These are phyloP conservation scores for Fusarium sp. DNA, from an alignment of 2,329 filamentous ascomycete genomes.

Conservation along the genomic window DNA sequence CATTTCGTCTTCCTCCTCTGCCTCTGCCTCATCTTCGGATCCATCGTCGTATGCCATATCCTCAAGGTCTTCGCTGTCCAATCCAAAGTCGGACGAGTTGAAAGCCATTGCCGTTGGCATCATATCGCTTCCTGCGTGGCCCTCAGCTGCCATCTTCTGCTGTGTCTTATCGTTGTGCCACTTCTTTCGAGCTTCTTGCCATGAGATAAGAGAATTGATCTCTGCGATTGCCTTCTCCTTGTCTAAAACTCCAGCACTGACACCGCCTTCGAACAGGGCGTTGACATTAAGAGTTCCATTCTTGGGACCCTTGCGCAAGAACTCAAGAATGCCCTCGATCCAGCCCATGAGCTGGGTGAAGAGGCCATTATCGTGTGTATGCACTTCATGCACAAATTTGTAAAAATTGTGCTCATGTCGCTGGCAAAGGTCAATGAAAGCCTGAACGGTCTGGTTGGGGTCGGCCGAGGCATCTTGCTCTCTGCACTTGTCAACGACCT, in stretches of 20 bases:
- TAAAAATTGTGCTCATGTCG: conserved; percentile 97
- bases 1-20: conserved; percentile 80
- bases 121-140: conserved; percentile 59
- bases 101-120: conserved; percentile 71
- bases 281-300: conserved; percentile 95
- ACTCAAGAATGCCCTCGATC: conserved; percentile 95
- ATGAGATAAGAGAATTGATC: conserved; percentile 86
- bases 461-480: conserved; percentile 89
- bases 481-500: conserved; percentile 73
- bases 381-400: conserved; percentile 98
- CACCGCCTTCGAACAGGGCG: conserved; percentile 85
- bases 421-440: conserved; percentile 96
- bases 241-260: conserved; percentile 75
- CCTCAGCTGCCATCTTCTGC: conserved; percentile 97
- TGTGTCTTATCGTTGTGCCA: conserved; percentile 98
- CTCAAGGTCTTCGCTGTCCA: conserved; percentile 86
- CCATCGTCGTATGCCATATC: conserved; percentile 86
- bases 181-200: conserved; percentile 96
- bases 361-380: conserved; percentile 94
- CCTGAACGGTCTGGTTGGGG: conserved; percentile 97
- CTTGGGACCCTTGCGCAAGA: conserved; percentile 85
- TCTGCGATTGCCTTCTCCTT: conserved; percentile 78
- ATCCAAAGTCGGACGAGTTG: conserved; percentile 86
- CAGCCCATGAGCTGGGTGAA: conserved; percentile 97
- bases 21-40: conserved; percentile 72